Evolutionary conservation across 257 asterid genomes (phyloP), one percentile per base, ranked within the genome.

Genomic region (Avicennia marina): DNA sequence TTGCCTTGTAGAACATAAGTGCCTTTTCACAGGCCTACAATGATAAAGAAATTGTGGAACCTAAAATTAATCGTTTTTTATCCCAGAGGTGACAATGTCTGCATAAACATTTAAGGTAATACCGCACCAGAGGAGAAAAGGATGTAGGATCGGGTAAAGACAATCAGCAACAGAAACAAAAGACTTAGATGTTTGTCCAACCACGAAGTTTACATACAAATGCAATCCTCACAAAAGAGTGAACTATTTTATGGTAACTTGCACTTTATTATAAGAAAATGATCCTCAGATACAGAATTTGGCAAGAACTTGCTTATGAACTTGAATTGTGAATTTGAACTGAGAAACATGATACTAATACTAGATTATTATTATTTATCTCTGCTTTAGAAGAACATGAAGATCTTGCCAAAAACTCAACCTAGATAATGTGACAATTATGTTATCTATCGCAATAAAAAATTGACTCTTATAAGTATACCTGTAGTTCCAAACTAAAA

Each of bases 1-100:
- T 64, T 39, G 17, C 44, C 31, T 71, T 70, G 59, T 64, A 57
- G 79, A 75, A 71, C 56, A 45, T 34, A 24, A 70, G 75, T 17
- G 95, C 94, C 68, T 78, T 90, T 56, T 84, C 89, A 64, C 91
- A 90, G 63, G 91, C 91, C 96, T 90, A 65, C 51, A 47, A 56
- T 34, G 40, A 45, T 58, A 34, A 60, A 27, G 52, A 49, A 40
- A 56, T 22, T 60, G 31, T 42, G 59, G 3, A 33, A 34, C 38
- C 40, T 32, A 60, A 50, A 43, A 61, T 45, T 54, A 56, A 39
- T 53, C 21, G 33, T 20, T 40, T 6, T 50, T 31, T 9, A 2
- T 2, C 44, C 1, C 15, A 9, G 44, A 38, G 44, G n/a, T 38
- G 9, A 6, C 1, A 38, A 38, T 12, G 40, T 12, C 6, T 38